These are phyloP conservation scores for Imleria badia DNA, from an alignment of 768 basidiomycete species.

Conservation along the genomic window DNA sequence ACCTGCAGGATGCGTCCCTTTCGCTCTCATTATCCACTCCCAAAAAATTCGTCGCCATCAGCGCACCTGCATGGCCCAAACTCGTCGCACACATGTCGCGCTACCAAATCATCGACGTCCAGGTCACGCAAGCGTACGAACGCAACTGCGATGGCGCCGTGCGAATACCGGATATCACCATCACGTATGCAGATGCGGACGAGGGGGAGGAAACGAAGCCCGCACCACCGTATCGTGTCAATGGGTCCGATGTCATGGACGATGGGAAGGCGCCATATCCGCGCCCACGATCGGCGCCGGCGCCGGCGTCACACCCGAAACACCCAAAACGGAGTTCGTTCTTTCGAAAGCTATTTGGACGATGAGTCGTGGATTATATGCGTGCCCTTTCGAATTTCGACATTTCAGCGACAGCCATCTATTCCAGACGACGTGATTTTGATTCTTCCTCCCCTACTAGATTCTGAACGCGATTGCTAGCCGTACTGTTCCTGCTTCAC, in stretches of 20 bases:
- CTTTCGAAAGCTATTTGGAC: conserved; percentile 6
- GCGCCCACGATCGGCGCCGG: background rate
- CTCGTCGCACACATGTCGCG: conserved; percentile 41
- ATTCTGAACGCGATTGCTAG: too few relatives aligned
- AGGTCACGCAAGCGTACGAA: conserved; percentile 14
- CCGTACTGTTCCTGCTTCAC: too few relatives aligned
- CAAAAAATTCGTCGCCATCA: conserved; percentile 44
- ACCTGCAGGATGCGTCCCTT: conserved; percentile 40
- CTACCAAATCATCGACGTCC: conserved; percentile 50
- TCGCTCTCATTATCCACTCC: conserved; percentile 42
- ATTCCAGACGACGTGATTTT: too few relatives aligned
- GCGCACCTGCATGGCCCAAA: conserved; percentile 48
- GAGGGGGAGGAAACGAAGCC: conserved; percentile 8
- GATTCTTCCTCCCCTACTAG: too few relatives aligned
- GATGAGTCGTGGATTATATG: background rate
- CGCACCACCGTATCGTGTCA: conserved; percentile 40
- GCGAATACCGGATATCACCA: conserved; percentile 31
- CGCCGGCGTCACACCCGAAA: background rate
- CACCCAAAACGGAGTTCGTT: conserved; percentile 16
- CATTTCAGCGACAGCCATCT: too few relatives aligned
- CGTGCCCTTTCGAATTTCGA: too few relatives aligned
- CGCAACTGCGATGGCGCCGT: too few relatives aligned
- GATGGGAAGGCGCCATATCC: conserved; percentile 16
- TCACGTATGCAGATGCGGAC: conserved; percentile 24
- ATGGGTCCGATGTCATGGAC: background rate